These are phyloP conservation scores for Hanseniaspora hatyaiensis DNA, from an alignment of 805 yeast species.

Conservation along the genomic window DNA sequence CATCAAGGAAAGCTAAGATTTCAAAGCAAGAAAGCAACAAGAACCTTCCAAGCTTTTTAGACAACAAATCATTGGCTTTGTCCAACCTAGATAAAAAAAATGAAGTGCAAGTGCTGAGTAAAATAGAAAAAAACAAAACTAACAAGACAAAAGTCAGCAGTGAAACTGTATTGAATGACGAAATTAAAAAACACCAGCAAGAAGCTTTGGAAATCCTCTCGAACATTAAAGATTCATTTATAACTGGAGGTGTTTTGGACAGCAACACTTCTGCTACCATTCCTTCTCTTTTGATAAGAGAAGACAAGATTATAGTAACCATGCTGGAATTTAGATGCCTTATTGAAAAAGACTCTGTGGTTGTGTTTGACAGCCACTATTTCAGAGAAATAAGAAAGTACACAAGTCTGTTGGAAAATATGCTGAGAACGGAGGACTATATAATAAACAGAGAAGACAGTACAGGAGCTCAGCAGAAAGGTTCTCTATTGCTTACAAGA, in stretches of 20 bases:
- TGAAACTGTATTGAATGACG: background rate
- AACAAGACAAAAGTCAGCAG: slow-evolving; percentile 14
- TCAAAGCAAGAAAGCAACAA: background rate
- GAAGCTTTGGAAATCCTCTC: slow-evolving; percentile 4
- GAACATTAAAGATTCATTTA: slow-evolving; percentile 11
- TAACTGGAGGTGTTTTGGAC: slow-evolving; percentile 14
- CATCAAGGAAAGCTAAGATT: slow-evolving; percentile 22
- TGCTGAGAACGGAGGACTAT: slow-evolving; percentile 40
- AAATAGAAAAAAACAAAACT: slow-evolving; percentile 24
- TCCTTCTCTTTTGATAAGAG: slow-evolving; percentile 68
- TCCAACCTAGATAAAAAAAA: background rate
- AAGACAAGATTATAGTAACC: slow-evolving; percentile 58
- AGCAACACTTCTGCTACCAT: slow-evolving; percentile 52
- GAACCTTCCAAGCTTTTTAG: slow-evolving; percentile 56
- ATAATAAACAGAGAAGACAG: background rate
- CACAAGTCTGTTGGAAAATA: slow-evolving; percentile 73
- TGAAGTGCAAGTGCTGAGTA: slow-evolving; percentile 15
- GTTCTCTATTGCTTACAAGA: background rate
- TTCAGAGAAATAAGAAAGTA: slow-evolving; percentile 49
- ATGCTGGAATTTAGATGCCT: slow-evolving; percentile 70
- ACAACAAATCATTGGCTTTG: background rate
- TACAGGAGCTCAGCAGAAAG: background rate
- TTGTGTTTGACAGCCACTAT: slow-evolving; percentile 63
- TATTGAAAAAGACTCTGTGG: slow-evolving; percentile 56
- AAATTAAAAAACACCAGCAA: slow-evolving; percentile 1